Base-by-base conservation (phyloP, 2,329 filamentous ascomycete species). In the Stromatinia cepivora region DNA sequence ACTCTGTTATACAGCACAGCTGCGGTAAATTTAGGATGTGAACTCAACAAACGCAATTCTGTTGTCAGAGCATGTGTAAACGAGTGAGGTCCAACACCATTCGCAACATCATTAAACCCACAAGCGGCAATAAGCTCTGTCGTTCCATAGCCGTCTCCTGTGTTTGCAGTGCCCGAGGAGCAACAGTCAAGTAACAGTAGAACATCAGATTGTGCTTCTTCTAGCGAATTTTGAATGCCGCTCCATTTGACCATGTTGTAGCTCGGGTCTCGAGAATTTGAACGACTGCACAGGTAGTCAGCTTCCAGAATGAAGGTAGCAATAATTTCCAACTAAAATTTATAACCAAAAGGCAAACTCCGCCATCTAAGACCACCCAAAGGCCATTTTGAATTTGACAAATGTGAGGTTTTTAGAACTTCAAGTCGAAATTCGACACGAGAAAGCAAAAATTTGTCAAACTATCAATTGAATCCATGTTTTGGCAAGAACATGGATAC, bases 161-260 rank as follows among this genome's bases (percentile, higher is more conserved):
- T 0, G 82, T 81, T 67, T 81, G 83, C 0, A 81, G 81, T 39
- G 86, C 86, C 75, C 77, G 85, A 2, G 81, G 84, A 65, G 80
- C 81, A 0, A 80, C 83, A 3, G 81, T 87, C 71, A 86, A 86
- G 84, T 72, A 85, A 84, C 72, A 77, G 86, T 0, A 78, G 87
- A 81, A 84, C 62, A 78, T 76, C 53, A 81, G 76, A 48, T 93
- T 0, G 92, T 97, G 15, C 83, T 88, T 1, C 80, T 86, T 5
- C 86, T 90, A 1, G 82, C 84, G 39, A 84, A 90, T 72, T 89
- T 90, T 28, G 83, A 86, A 39, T 81, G 90, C 34, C 97, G 94
- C 73, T 92, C 94, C 0, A 94, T 98, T 72, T 98, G 94, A 81
- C 81, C n/a, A 13, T 45, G 13, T 28, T 45, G 15, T 45, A 45